phyloP scores from a whole-genome alignment of 495 filamentous ascomycete genomes.

The Neurospora sp. region DNA sequence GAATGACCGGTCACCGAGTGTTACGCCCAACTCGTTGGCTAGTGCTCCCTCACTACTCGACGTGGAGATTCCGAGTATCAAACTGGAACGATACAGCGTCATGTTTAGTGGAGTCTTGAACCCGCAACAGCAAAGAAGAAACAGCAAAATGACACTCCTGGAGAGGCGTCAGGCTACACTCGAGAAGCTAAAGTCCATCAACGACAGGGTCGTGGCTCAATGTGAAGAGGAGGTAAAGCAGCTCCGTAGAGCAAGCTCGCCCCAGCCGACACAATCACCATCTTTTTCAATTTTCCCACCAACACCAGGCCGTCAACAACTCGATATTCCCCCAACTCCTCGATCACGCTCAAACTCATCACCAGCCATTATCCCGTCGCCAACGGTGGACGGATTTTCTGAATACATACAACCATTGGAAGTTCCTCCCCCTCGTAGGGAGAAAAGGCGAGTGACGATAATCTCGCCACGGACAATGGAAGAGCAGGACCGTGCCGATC shows the following conservation, averaged over 20 bases:
- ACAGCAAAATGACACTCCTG: constrained; percentile 36
- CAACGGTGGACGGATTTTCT: constrained; percentile 26
- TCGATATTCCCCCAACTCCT: constrained; percentile 25
- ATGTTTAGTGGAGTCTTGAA: constrained; percentile 79
- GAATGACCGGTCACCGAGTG: not conserved
- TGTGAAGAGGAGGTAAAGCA: constrained; percentile 20
- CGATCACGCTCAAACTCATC: constrained; percentile 51
- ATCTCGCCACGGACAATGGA: constrained; percentile 23
- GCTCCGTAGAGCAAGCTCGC: constrained; percentile 48
- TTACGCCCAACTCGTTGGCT: not conserved
- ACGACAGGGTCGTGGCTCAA: constrained; percentile 29
- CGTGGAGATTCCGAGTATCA: constrained; percentile 69
- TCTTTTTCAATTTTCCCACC: constrained; percentile 56
- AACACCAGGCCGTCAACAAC: constrained; percentile 31
- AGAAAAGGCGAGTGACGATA: constrained; percentile 20
- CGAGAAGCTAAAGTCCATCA: constrained; percentile 48
- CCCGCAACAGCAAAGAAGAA: constrained; percentile 10
- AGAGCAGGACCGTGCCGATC: constrained; percentile 17
- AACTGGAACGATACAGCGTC: constrained; percentile 85
- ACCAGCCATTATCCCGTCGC: constrained; percentile 39
- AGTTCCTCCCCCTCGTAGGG: constrained; percentile 3
- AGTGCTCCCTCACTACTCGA: constrained; percentile 37
- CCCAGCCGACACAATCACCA: constrained; percentile 47
- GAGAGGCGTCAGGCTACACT: constrained; percentile 60
- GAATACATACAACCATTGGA: not conserved